Evolutionary conservation across 2,329 filamentous ascomycete genomes (phyloP).

Genomic region (Aspergillus pseudonomiae): DNA sequence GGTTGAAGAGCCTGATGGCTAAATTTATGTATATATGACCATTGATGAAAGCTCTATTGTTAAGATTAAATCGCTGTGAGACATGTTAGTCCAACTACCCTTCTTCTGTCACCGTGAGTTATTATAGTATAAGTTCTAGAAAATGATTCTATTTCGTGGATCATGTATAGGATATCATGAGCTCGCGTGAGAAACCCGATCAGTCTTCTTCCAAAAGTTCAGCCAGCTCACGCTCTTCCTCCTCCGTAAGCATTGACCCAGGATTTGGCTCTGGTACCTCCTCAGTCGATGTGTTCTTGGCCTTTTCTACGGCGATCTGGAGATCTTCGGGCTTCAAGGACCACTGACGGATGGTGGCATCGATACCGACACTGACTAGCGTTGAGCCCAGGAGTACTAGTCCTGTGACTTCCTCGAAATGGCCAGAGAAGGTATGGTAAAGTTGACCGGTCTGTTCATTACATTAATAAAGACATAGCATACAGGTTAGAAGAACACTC

Average conservation of each 20-base stretch:
- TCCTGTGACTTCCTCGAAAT: conserved; percentile 91
- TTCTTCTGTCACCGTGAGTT: no score
- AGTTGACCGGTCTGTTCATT: conserved; percentile 65
- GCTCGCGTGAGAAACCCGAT: conserved; percentile 1
- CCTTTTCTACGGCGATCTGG: conserved; percentile 58
- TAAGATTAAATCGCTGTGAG: no score
- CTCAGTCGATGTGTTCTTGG: conserved; percentile 45
- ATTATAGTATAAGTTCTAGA: neutral
- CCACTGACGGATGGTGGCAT: conserved; percentile 87
- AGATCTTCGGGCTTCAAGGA: conserved; percentile 66
- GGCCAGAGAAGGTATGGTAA: conserved; percentile 74
- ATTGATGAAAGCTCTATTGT: no score
- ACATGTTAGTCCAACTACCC: no score
- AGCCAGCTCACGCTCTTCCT: conserved; percentile 90
- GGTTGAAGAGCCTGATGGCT: no score
- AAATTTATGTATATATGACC: no score
- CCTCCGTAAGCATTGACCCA: conserved; percentile 69
- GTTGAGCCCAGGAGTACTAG: conserved; percentile 63
- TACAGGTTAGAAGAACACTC: conserved; percentile 23
- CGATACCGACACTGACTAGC: conserved; percentile 83
- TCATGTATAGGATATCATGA: neutral
- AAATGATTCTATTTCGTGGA: neutral
- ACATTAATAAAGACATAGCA: conserved; percentile 31
- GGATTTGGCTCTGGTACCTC: conserved; percentile 50
- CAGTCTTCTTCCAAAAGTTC: conserved; percentile 79